phyloP scores from a whole-genome alignment of 192 early-diverging fungal species.

The Backusella westeae region DNA sequence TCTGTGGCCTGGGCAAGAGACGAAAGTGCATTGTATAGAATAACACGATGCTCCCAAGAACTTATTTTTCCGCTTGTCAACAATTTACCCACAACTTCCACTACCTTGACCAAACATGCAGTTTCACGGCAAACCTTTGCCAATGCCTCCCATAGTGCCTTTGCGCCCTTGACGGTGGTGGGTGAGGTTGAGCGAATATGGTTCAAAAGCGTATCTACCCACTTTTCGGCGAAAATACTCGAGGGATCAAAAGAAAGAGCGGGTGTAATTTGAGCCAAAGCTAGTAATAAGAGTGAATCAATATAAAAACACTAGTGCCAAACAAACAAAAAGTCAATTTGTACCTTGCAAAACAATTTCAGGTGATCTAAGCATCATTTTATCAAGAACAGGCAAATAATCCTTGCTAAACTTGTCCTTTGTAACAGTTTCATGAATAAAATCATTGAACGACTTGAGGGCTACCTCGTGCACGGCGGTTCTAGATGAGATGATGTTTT shows the following conservation, averaged over 20 bases:
- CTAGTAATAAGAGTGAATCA: slow-evolving; percentile 27
- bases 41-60: slow-evolving; percentile 67
- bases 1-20: slow-evolving; percentile 33
- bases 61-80: slow-evolving; percentile 54
- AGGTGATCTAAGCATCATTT: slow-evolving; percentile 82
- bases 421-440: slow-evolving; percentile 55
- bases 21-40: slow-evolving; percentile 57
- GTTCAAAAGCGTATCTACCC: slow-evolving; percentile 61
- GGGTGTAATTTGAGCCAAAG: slow-evolving; percentile 48
- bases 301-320: neutral
- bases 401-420: slow-evolving; percentile 51
- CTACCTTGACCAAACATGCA: slow-evolving; percentile 55
- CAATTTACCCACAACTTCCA: slow-evolving; percentile 57
- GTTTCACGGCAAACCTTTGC: slow-evolving; percentile 43
- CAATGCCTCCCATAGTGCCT: slow-evolving; percentile 60
- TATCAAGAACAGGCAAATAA: slow-evolving; percentile 64
- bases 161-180: slow-evolving; percentile 51
- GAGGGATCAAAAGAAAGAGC: slow-evolving; percentile 62
- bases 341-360: slow-evolving; percentile 70
- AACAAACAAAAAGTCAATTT: neutral
- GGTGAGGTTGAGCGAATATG: slow-evolving; percentile 69
- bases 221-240: slow-evolving; percentile 55
- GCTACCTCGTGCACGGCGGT: slow-evolving; percentile 40
- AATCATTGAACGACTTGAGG: slow-evolving; percentile 54
- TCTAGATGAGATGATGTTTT: slow-evolving; percentile 54